Conservation (phyloP, 1,284 basidiomycete genomes). For the Sporisorium reilianum region DNA sequence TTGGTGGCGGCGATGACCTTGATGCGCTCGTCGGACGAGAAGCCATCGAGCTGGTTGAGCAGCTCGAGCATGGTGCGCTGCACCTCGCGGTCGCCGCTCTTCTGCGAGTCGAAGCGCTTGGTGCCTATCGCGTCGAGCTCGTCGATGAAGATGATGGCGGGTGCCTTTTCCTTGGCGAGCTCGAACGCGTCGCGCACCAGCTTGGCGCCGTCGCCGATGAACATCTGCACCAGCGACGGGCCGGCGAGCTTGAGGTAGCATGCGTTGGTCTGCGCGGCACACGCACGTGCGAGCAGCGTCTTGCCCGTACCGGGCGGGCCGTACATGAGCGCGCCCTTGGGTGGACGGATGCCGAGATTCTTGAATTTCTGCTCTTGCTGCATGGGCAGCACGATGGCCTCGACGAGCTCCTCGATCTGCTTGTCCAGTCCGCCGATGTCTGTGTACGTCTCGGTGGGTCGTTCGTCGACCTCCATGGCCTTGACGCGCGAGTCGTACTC, state of each 20-base stretch:
- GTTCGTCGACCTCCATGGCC: constrained; percentile 92
- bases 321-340: constrained; percentile 84
- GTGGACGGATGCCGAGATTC: constrained; percentile 82
- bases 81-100: constrained; percentile 97
- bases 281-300: constrained; percentile 93
- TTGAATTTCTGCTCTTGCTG: constrained; percentile 85
- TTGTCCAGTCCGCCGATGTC: constrained; percentile 84
- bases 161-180: constrained; percentile 95
- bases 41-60: constrained; percentile 86
- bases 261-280: constrained; percentile 83
- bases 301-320: constrained; percentile 91
- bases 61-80: constrained; percentile 99
- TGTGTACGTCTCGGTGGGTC: constrained; percentile 82
- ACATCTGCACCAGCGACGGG: constrained; percentile 84
- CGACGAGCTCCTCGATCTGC: constrained; percentile 84
- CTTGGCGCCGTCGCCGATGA: constrained; percentile 97
- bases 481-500: constrained; percentile 84
- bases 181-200: constrained; percentile 97
- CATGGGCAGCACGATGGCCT: constrained; percentile 84
- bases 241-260: constrained; percentile 84
- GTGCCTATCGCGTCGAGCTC: constrained; percentile 99
- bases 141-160: constrained; percentile 99
- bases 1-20: constrained; percentile 99
- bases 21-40: constrained; percentile 92
- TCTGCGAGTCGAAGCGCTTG: constrained; percentile 98